Evolutionary conservation across 2,329 filamentous ascomycete species (phyloP), one percentile per base, ranked within the genome.

Genomic region (Stemphylium beticola): DNA sequence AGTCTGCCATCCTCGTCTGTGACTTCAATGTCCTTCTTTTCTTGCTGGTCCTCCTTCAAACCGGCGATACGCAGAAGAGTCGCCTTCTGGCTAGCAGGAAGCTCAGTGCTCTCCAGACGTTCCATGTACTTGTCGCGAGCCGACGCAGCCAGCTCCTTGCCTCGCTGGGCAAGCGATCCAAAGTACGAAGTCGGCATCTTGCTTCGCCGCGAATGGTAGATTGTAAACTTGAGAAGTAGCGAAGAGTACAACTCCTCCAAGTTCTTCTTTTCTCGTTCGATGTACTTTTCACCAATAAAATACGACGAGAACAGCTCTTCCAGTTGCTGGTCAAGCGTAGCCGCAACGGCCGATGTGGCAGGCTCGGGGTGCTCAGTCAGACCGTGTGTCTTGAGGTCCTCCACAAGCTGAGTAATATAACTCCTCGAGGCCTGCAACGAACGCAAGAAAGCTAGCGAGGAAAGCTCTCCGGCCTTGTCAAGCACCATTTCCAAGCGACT

Each of bases 351-450:
- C 0, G 91, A 88, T 2, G 93, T 95, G 49, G 91, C 92, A 0
- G 92, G 88, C 66, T 98, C 95, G 0, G 95, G 95, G 67, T 98
- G 90, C 71, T 99, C 96, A 4, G 93, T 98, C 64, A 99, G 79
- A 4, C 96, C 95, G 69, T 99, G 96, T 0, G 90, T 82, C 75
- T 99, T 99, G 48, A 99, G 79, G 61, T 98, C 95, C 68, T 99
- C 95, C 7, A 98, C 88, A 20, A 99, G 77, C 5, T 87, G 82
- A 60, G 90, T 89, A 65, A 99, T 95, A 68, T 96, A 98, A 62
- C 87, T 91, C 64, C 92, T 86, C 1, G 95, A 95, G 7, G 93
- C 91, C 76, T 99, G 96, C 11, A 99, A 74, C 12, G 92, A 95
- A 57, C 95, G 87, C 26, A 99, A 78, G 72, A 97, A 99, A 1